Evolutionary conservation across 768 basidiomycete genomes (phyloP), one percentile per base, ranked within the genome.

Genomic region (Hygrocybe coccinea): DNA sequence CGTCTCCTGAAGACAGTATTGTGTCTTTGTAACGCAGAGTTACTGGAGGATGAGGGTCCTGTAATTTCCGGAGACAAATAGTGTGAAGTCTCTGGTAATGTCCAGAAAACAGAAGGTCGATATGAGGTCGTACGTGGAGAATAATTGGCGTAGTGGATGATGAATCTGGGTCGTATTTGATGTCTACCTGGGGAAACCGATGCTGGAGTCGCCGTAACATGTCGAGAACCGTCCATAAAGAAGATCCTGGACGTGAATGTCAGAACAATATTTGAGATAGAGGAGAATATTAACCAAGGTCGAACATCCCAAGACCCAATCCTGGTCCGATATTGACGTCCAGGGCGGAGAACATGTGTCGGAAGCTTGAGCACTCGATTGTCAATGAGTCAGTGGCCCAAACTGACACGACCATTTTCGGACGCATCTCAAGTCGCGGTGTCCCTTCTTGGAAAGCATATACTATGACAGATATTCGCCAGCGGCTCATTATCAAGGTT

Each of bases 81-180:
- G 87, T 90, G 54, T 87, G 87, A 17, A 93, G 76, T 19, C 90
- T 82, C 61, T 93, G 91, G 56, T 86, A 79, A 60, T 80, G 79
- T 10, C 86, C 83, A 15, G 90, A 89, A 69, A 92, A 93, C 43
- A 93, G 76, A n/a, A 93, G 79, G 66, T 91, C 89, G 52, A 93
- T 75, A 65, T 92, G 87, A 1, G 90, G 90, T 15, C 85, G 83
- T 24, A 91, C 71, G 62, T 91, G 88, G 0, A 93, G 71, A 62
- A 93, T 79, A 21, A 92, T 75, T 1, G 89, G 89, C 0, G 89
- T 87, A 1, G 79, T 83, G 11, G 81, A 74, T 12, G 87, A 79
- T 29, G 83, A 70, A 62, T 89, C 86, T 25, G 82, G 80, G 65
- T 93, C 90, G 61, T 84, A 91, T 71, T 90, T 90, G 66, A 93